Base-by-base conservation (phyloP, 2,329 filamentous ascomycete genomes). In the Clonostachys rosea region DNA sequence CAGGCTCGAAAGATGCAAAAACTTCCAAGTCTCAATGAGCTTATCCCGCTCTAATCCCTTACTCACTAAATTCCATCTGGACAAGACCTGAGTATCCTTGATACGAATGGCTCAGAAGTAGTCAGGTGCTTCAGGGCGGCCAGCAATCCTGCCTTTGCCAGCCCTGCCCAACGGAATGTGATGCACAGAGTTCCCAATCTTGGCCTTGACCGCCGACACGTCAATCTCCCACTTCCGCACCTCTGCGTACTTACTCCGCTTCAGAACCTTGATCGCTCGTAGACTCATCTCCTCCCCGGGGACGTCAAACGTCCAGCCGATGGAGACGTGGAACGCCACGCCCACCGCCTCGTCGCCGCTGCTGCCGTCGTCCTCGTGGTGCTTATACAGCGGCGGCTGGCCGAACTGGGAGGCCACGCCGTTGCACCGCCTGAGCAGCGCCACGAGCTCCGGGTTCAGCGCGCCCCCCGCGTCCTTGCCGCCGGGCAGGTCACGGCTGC, bases 261-360 rank as follows among this genome's bases (percentile, higher is more conserved):
- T 49, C 34, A 65, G 61, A 1, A 62, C 41, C 16, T 51, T 44
- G 8, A 63, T 50, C 2, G 57, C 60, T 30, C 52, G 53, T 6
- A 59, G 47, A 3, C 59, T 52, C 41, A 47, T 44, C 34, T 76
- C 71, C 4, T 67, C 49, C 6, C 64, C 70, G 1, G 81, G 83
- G 40, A 70, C 62, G 10, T 72, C 65, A 51, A 92, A 74, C 2
- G 80, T 86, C 94, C 92, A 97, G 0, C 86, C 94, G 47, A 99
- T 81, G 42, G 91, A 96, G 50, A 97, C 71, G 65, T 99, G 94
- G 59, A 96, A 96, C 18, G 78, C 81, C 54, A 43, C 51, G 34
- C 54, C 60, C 35, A 53, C 60, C 7, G 50, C 36, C 10, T 61
- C 61, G 5, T 46, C 49, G 6, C 49, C 47, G 24, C 24, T n/a